Conservation (phyloP, 345 rosid genomes). For the Bretschneidera sinensis region DNA sequence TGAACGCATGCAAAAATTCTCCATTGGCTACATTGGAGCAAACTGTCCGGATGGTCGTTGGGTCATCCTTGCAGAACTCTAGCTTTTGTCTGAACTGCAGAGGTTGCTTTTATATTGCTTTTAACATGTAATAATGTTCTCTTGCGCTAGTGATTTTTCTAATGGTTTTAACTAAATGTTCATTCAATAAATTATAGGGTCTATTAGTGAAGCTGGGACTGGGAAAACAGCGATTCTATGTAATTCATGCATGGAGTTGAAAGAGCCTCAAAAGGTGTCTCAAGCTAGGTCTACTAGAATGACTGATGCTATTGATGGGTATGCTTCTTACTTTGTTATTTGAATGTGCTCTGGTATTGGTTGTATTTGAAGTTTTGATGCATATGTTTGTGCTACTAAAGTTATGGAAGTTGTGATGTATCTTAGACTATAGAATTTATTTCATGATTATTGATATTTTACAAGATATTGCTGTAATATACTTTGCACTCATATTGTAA, state of each 20-base stretch:
- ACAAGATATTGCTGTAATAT: too few relatives aligned
- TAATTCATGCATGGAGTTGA: constrained; percentile 41
- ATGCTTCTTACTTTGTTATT: constrained; percentile 3
- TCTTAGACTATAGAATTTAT: too few relatives aligned
- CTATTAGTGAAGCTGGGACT: constrained; percentile 23
- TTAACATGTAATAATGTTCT: constrained; percentile 11
- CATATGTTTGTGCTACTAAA: too few relatives aligned
- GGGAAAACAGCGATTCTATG: constrained; percentile 47
- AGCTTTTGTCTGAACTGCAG: constrained; percentile 72
- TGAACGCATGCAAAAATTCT: constrained; percentile 65
- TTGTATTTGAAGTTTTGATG: too few relatives aligned
- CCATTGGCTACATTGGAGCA: constrained; percentile 59
- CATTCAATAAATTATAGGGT: constrained; percentile 33
- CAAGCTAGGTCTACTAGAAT: constrained; percentile 22
- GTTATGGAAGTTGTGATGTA: too few relatives aligned
- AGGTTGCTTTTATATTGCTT: constrained; percentile 45
- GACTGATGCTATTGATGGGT: constrained; percentile 31
- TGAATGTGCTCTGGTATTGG: background rate
- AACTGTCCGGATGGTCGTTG: constrained; percentile 41
- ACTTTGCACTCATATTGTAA: too few relatives aligned
- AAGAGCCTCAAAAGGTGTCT: constrained; percentile 30
- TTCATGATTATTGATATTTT: too few relatives aligned
- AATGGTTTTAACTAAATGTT: constrained; percentile 3
- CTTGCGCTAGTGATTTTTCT: constrained; percentile 3
- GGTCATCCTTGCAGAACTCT: constrained; percentile 48